A percentile compares a stretch with the other conserved stretches of the same genome.
phyloP scores from a whole-genome alignment of 1,284 basidiomycete genomes.

The Ceratobasidium theobromae region DNA sequence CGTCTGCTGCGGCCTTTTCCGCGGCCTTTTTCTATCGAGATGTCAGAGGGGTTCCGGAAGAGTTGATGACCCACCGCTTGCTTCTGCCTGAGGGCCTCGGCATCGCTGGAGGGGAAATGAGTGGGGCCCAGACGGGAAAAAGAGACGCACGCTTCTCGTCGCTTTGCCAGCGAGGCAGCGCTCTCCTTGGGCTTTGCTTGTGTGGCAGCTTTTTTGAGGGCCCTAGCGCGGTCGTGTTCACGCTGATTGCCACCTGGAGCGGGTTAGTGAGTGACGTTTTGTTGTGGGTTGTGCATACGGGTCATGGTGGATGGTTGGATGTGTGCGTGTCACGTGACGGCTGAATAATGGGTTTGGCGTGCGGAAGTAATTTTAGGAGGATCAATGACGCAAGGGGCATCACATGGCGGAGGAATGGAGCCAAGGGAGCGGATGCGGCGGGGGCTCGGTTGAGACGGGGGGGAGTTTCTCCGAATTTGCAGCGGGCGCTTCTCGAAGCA shows the following conservation, averaged over 20 bases:
- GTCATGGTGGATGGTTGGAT: slow-evolving; percentile 28
- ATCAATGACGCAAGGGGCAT: too few relatives aligned
- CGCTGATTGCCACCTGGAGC: slow-evolving; percentile 77
- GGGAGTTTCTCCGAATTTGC: not conserved
- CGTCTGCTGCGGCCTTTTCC: slow-evolving; percentile 20
- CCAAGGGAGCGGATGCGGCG: too few relatives aligned
- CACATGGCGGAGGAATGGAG: too few relatives aligned
- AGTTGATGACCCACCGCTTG: slow-evolving; percentile 57
- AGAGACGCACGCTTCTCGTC: slow-evolving; percentile 68
- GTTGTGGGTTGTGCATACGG: slow-evolving; percentile 28
- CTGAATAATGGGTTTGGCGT: not conserved
- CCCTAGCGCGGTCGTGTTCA: slow-evolving; percentile 67
- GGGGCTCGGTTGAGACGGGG: too few relatives aligned
- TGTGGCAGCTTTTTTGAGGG: slow-evolving; percentile 65
- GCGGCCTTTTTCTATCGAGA: slow-evolving; percentile 24
- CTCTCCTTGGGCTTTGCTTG: slow-evolving; percentile 59
- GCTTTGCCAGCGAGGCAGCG: slow-evolving; percentile 57
- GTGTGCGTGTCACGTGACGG: too few relatives aligned
- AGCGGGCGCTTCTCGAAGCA: not conserved
- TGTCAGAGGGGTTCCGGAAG: not conserved
- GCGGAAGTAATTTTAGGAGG: not conserved
- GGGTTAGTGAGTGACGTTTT: too few relatives aligned
- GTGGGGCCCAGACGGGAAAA: not conserved
- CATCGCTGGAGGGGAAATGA: slow-evolving; percentile 54
- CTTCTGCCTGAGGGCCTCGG: slow-evolving; percentile 69